These are phyloP conservation scores for Fusarium sulawesiense DNA, from an alignment of 2,329 filamentous ascomycete genomes.

Conservation along the genomic window DNA sequence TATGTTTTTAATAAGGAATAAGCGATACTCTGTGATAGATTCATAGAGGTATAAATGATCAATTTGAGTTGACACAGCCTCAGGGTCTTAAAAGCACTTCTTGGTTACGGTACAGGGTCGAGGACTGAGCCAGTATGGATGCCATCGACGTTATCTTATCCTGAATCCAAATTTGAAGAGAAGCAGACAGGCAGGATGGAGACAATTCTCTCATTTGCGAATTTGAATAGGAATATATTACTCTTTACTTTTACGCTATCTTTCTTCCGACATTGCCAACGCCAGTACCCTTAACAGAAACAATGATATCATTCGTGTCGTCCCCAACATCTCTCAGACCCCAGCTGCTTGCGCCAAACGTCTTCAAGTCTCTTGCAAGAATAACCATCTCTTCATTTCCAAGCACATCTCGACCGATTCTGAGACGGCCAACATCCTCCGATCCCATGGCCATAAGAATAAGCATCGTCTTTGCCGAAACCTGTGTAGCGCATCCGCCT, in stretches of 20 bases:
- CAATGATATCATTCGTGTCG: constrained; percentile 78
- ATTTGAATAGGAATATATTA: constrained; percentile 36
- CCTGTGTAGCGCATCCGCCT: constrained; percentile 82
- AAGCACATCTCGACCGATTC: constrained; percentile 83
- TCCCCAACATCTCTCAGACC: constrained; percentile 80
- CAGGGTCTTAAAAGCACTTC: background rate
- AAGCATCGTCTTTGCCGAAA: constrained; percentile 79
- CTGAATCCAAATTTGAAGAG: too few relatives aligned
- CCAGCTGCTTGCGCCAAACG: constrained; percentile 93
- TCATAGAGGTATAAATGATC: background rate
- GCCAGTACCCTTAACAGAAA: constrained; percentile 92
- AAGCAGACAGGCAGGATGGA: background rate
- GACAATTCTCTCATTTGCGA: background rate
- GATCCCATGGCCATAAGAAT: constrained; percentile 98
- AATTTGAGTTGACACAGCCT: background rate
- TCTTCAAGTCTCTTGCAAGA: constrained; percentile 84
- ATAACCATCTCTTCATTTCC: constrained; percentile 83
- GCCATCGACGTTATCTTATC: background rate
- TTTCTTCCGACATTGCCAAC: constrained; percentile 96
- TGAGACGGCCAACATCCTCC: constrained; percentile 90
- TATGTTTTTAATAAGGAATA: background rate
- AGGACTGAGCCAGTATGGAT: background rate
- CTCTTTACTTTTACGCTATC: constrained; percentile 65
- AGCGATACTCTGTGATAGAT: background rate
- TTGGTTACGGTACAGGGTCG: background rate